Evolutionary conservation across 148 eudicot species (phyloP), one percentile per base, ranked within the genome.

Genomic region (Vaccinium darrowii): DNA sequence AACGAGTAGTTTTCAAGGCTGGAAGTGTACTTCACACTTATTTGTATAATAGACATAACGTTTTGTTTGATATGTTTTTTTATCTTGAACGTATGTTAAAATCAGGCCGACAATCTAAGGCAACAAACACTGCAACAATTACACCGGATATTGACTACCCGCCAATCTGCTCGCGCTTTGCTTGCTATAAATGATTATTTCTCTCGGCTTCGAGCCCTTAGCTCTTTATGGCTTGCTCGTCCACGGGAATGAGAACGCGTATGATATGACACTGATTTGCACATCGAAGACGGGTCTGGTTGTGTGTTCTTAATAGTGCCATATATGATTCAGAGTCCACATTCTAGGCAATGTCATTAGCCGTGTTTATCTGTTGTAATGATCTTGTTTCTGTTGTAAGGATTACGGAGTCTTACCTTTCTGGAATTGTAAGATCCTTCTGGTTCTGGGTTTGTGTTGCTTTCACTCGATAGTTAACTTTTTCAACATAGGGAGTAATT

Each of bases 91-190:
- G 0, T 23, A 14, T 47, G 11, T 83, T 39, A 12, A 36, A 30
- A 79, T 49, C 85, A 89, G 91, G 91, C 91, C 25, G 91, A 89
- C 82, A 89, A 85, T 74, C 80, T 89, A 71, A 57, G 91, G 84
- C 89, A 89, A 53, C 91, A 89, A 82, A 89, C 91, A 11, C n/a
- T 89, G 82, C 89, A 89, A 80, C 91, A 89, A 71, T 47, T 89
- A 87, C 91, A 89, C 69, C 89, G 91, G 18, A 85, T 87, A 85
- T 76, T 89, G 74, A 89, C 91, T 33, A 89, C 91, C 8, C 89
- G 91, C 75, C 91, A 89, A 83, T 89, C 91, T 3, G 91, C 91
- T 83, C 87, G 91, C 65, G 91, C 91, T 43, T 65, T 87, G 23
- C 85, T 89, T 36, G 91, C 91, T 23, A 89, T 89, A 73, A 84